These are phyloP conservation scores for Marasmius fiardii DNA, from an alignment of 1,284 basidiomycete species.

Conservation along the genomic window DNA sequence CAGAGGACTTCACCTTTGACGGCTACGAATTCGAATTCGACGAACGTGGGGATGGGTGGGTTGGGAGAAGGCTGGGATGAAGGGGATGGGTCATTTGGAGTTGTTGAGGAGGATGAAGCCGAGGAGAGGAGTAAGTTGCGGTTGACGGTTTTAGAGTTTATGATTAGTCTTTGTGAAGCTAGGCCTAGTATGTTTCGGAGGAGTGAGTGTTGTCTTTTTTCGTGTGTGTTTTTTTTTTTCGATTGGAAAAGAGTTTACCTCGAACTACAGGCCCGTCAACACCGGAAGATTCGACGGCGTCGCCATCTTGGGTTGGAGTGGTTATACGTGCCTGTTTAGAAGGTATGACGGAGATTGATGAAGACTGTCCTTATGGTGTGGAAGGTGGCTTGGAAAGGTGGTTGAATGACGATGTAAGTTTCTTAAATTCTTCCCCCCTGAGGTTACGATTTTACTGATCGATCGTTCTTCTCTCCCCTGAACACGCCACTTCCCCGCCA, in stretches of 20 bases:
- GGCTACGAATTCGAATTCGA: too few species aligned
- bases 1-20: conserved; percentile 13
- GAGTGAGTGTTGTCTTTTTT: conserved; percentile 18
- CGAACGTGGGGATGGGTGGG: conserved; percentile 1
- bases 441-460: too few species aligned
- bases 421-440: too few species aligned
- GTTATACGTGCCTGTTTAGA: conserved; percentile 73
- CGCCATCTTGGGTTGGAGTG: conserved; percentile 51
- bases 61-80: conserved; percentile 24
- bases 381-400: conserved; percentile 58
- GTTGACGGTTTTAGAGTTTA: conserved; percentile 68
- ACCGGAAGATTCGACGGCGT: not conserved
- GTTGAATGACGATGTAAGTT: conserved; percentile 70
- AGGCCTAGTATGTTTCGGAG: conserved; percentile 60
- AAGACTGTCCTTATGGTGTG: conserved; percentile 31
- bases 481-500: too few species aligned
- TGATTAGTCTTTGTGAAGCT: conserved; percentile 72
- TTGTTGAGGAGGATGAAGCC: conserved; percentile 27
- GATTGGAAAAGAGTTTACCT: not conserved
- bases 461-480: too few species aligned
- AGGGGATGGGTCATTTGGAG: conserved; percentile 24
- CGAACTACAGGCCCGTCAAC: conserved; percentile 17
- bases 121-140: conserved; percentile 59
- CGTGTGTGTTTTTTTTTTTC: not conserved
- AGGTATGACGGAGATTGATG: conserved; percentile 75